A percentile compares a stretch with the other conserved stretches of the same genome.
phyloP scores from a whole-genome alignment of 176 grass and related monocot genomes.

The Oryza punctata region DNA sequence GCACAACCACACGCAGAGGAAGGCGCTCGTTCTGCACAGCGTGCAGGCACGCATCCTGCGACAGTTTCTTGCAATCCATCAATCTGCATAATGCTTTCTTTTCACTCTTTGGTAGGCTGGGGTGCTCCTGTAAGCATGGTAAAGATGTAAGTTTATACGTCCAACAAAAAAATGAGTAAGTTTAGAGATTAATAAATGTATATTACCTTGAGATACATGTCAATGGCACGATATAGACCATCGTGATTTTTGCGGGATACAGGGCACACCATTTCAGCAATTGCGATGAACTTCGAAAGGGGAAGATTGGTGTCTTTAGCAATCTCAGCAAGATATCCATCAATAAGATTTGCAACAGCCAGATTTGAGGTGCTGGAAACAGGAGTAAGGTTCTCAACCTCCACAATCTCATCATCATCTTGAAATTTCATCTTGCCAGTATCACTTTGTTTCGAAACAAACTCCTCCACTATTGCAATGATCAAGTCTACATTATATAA shows the following conservation, averaged over 20 bases:
- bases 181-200: background rate
- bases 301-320: slow-evolving; percentile 83
- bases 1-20: slow-evolving; percentile 90
- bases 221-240: slow-evolving; percentile 85
- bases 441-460: slow-evolving; percentile 48
- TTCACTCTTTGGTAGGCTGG: slow-evolving; percentile 79
- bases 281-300: slow-evolving; percentile 68
- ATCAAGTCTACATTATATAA: slow-evolving; percentile 70
- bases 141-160: background rate
- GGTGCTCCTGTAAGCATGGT: slow-evolving; percentile 70
- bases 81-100: slow-evolving; percentile 84
- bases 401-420: slow-evolving; percentile 68
- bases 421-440: slow-evolving; percentile 32
- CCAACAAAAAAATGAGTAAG: background rate
- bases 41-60: slow-evolving; percentile 78
- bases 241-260: slow-evolving; percentile 71
- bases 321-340: slow-evolving; percentile 90
- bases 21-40: slow-evolving; percentile 94
- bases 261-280: slow-evolving; percentile 73
- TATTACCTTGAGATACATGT: slow-evolving; percentile 94
- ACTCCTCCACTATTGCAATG: slow-evolving; percentile 70
- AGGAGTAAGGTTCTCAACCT: slow-evolving; percentile 50
- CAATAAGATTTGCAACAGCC: slow-evolving; percentile 77
- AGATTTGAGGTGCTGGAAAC: slow-evolving; percentile 54
- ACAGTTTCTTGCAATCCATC: slow-evolving; percentile 95